Evolutionary conservation across 2,329 filamentous ascomycete genomes (phyloP).

Genomic region (Pseudocercospora cruenta): DNA sequence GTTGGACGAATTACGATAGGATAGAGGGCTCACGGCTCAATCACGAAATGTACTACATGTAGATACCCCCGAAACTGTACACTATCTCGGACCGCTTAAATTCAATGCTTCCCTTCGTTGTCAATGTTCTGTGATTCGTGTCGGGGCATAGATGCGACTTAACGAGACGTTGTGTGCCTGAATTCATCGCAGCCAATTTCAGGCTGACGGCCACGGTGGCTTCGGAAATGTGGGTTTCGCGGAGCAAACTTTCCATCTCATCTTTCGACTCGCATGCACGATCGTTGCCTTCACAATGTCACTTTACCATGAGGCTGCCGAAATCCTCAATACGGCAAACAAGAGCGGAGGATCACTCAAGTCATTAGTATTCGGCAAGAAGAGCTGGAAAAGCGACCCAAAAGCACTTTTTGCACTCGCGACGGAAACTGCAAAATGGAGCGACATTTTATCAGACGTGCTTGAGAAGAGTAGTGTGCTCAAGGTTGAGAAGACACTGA

Average conservation of each 20-base stretch:
- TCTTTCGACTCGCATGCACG: background rate
- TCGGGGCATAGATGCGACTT: too few relatives aligned
- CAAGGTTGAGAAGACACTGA: slow-evolving; percentile 81
- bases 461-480: slow-evolving; percentile 79
- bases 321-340: slow-evolving; percentile 67
- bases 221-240: background rate
- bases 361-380: slow-evolving; percentile 76
- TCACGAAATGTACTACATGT: background rate
- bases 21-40: background rate
- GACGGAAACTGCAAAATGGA: slow-evolving; percentile 89
- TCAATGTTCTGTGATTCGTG: too few relatives aligned
- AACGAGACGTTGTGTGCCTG: too few relatives aligned
- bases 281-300: slow-evolving; percentile 64
- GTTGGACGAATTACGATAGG: background rate
- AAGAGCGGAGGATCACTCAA: slow-evolving; percentile 82
- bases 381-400: slow-evolving; percentile 73
- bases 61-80: background rate
- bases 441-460: slow-evolving; percentile 81
- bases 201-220: background rate
- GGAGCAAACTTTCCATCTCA: background rate
- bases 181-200: background rate
- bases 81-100: background rate
- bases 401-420: slow-evolving; percentile 86
- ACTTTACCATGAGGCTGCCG: slow-evolving; percentile 88
- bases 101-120: too few relatives aligned